Conservation (phyloP, 2,329 filamentous ascomycete species). For the Penicillium sp. region DNA sequence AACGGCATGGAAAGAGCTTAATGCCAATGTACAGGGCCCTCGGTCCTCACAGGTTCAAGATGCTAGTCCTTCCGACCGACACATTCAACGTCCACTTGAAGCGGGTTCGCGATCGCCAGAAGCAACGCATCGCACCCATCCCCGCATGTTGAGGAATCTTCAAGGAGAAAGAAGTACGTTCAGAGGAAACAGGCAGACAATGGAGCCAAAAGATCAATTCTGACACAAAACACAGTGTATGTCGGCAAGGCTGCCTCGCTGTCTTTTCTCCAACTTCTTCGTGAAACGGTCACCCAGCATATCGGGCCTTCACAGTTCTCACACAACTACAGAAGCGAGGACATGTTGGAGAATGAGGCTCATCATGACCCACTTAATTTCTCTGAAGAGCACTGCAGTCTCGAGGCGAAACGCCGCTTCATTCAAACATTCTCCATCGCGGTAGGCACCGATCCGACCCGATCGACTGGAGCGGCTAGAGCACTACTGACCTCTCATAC, state of each 20-base stretch:
- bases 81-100: constrained; percentile 5
- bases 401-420: constrained; percentile 36
- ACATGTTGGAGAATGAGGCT: constrained; percentile 55
- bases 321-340: constrained; percentile 52
- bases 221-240: constrained; percentile 34
- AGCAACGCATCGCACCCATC: constrained; percentile 33
- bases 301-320: constrained; percentile 59
- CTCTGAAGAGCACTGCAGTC: constrained; percentile 33
- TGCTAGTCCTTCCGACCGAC: constrained; percentile 7
- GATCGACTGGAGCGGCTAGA: not conserved
- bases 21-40: constrained; percentile 5
- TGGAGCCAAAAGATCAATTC: constrained; percentile 30
- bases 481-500: constrained; percentile 7
- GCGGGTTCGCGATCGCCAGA: constrained; percentile 28
- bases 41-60: not conserved
- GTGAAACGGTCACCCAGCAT: constrained; percentile 50
- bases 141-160: constrained; percentile 53
- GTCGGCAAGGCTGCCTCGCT: constrained; percentile 43
- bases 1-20: not conserved
- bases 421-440: constrained; percentile 34
- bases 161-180: constrained; percentile 54
- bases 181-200: too few species aligned
- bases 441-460: constrained; percentile 16
- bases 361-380: constrained; percentile 36
- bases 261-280: constrained; percentile 58